phyloP scores from a whole-genome alignment of 2,329 filamentous ascomycete genomes.

The Sordariomycetes sp. region DNA sequence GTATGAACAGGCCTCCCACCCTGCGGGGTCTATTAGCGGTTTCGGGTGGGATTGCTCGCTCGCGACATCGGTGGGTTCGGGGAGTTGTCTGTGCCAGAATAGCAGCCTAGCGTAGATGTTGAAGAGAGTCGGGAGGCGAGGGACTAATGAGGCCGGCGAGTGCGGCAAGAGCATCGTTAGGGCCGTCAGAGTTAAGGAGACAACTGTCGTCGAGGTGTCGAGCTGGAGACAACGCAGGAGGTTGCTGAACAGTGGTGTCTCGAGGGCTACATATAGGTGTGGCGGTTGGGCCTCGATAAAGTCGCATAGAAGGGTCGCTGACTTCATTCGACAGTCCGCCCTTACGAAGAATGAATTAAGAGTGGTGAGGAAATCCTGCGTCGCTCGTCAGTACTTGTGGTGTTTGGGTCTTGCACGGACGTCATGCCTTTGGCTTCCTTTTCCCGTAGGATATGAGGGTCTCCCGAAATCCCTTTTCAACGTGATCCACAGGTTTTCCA shows the following conservation, averaged over 20 bases:
- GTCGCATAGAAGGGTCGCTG: conserved; percentile 54
- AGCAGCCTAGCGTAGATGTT: conserved; percentile 68
- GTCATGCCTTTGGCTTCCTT: conserved; percentile 44
- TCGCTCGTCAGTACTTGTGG: not conserved
- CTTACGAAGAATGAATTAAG: conserved; percentile 55
- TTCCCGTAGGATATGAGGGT: conserved; percentile 50
- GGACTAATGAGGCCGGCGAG: conserved; percentile 58
- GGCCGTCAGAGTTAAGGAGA: conserved; percentile 62
- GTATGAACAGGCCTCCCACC: conserved; percentile 54
- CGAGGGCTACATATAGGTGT: conserved; percentile 59
- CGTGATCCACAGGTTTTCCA: conserved; percentile 20
- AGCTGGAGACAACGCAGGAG: conserved; percentile 62
- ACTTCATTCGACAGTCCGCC: conserved; percentile 48
- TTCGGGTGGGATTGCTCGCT: conserved; percentile 8
- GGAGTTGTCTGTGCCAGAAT: conserved; percentile 57
- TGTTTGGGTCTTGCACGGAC: not conserved
- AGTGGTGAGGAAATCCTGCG: conserved; percentile 50
- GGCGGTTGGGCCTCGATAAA: conserved; percentile 69
- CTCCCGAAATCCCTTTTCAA: conserved; percentile 35
- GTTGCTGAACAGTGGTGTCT: conserved; percentile 59
- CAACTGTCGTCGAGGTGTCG: conserved; percentile 63
- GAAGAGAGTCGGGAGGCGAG: conserved; percentile 60
- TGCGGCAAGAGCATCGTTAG: conserved; percentile 75
- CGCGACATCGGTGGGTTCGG: conserved; percentile 13
- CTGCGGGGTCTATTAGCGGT: conserved; percentile 15